These are phyloP conservation scores for Phaeosphaeria sp. DNA, from an alignment of 2,329 filamentous ascomycete species.

Conservation along the genomic window DNA sequence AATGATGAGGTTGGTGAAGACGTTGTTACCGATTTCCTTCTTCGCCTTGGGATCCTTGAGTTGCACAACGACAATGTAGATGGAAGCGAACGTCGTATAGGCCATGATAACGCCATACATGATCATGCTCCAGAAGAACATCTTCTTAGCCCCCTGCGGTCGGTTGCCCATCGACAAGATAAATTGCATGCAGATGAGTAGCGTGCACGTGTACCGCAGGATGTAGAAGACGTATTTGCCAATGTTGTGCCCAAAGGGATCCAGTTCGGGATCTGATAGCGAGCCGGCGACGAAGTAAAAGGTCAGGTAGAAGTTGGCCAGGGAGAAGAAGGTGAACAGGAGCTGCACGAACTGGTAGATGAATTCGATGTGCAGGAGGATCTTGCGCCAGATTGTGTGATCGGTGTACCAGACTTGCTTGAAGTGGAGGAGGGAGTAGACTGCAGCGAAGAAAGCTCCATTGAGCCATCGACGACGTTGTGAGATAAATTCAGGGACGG, in stretches of 20 bases:
- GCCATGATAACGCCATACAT: conserved; percentile 94
- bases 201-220: conserved; percentile 81
- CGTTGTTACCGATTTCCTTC: conserved; percentile 76
- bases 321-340: conserved; percentile 95
- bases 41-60: conserved; percentile 61
- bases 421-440: conserved; percentile 96
- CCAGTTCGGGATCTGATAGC: conserved; percentile 76
- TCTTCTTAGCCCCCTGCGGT: conserved; percentile 89
- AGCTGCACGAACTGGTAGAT: conserved; percentile 93
- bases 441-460: conserved; percentile 96
- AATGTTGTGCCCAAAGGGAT: conserved; percentile 90
- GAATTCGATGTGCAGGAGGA: conserved; percentile 93
- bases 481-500: conserved; percentile 95
- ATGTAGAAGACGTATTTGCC: conserved; percentile 86
- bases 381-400: conserved; percentile 86
- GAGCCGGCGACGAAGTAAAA: conserved; percentile 98
- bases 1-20: conserved; percentile 94
- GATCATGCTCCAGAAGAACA: conserved; percentile 88
- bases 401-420: conserved; percentile 92
- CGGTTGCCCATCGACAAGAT: conserved; percentile 96
- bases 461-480: conserved; percentile 97
- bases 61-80: conserved; percentile 90
- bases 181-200: conserved; percentile 93
- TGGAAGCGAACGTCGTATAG: conserved; percentile 87
- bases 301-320: conserved; percentile 98